Evolutionary conservation across 176 grass and related monocot species (phyloP).

Genomic region (Carex pumila): DNA sequence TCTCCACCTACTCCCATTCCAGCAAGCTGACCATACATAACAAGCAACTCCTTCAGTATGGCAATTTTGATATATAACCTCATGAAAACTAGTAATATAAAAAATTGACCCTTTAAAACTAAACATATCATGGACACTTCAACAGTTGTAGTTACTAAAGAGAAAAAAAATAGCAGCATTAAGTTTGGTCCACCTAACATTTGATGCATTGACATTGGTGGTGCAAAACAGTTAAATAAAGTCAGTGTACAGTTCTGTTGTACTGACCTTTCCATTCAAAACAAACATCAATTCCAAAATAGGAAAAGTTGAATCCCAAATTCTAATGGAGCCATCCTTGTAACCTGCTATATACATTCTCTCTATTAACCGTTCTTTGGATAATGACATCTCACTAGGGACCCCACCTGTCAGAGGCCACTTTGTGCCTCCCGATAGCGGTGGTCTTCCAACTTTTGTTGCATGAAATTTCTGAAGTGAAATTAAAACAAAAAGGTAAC

Average conservation of each 20-base stretch:
- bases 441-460: slow-evolving; percentile 25
- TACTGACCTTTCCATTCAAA: slow-evolving; percentile 69
- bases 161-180: slow-evolving; percentile 12
- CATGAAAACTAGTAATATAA: background rate
- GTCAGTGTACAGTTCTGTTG: background rate
- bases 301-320: slow-evolving; percentile 90
- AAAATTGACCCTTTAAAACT: background rate
- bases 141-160: background rate
- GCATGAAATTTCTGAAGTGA: slow-evolving; percentile 46
- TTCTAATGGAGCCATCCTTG: slow-evolving; percentile 95
- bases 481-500: background rate
- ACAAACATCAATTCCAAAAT: slow-evolving; percentile 67
- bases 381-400: slow-evolving; percentile 74
- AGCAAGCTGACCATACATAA: slow-evolving; percentile 41
- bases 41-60: background rate
- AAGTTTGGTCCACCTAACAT: slow-evolving; percentile 5
- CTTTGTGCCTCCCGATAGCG: slow-evolving; percentile 48
- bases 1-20: slow-evolving; percentile 45
- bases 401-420: slow-evolving; percentile 98
- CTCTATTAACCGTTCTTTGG: slow-evolving; percentile 47
- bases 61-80: background rate
- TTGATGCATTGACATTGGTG: slow-evolving; percentile 1
- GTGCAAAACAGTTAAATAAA: background rate
- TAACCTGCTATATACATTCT: slow-evolving; percentile 86
- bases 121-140: background rate